Conservation (phyloP, 768 basidiomycete species). For the Leccinum pellstonianum region DNA sequence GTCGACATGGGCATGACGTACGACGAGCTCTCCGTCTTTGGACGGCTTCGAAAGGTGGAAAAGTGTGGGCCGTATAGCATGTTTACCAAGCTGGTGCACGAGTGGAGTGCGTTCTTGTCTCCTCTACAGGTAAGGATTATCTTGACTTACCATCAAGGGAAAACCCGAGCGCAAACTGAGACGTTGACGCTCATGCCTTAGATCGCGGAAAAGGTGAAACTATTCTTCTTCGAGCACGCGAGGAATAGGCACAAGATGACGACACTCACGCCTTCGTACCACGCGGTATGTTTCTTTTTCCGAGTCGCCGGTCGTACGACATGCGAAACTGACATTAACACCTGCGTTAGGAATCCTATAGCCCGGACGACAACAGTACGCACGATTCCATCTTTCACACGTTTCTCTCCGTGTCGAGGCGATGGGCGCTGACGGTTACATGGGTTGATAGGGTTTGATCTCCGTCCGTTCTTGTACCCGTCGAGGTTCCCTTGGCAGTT, state of each 20-base stretch:
- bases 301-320: neutral
- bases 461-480: slow-evolving; percentile 95
- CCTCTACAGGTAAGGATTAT: slow-evolving; percentile 62
- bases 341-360: slow-evolving; percentile 78
- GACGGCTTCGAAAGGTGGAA: slow-evolving; percentile 90
- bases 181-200: neutral
- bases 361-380: slow-evolving; percentile 94
- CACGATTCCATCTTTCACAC: neutral
- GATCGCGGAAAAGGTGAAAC: slow-evolving; percentile 97
- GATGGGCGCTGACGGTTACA: slow-evolving; percentile 3
- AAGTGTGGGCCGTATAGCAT: slow-evolving; percentile 98
- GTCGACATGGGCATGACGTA: slow-evolving; percentile 99
- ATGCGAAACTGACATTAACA: neutral
- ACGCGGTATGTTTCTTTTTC: slow-evolving; percentile 61
- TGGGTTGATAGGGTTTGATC: slow-evolving; percentile 71
- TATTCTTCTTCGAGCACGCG: slow-evolving; percentile 96
- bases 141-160: neutral
- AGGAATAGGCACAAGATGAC: slow-evolving; percentile 99
- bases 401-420: too few relatives aligned
- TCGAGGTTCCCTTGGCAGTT: slow-evolving; percentile 97
- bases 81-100: slow-evolving; percentile 91
- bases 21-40: slow-evolving; percentile 92
- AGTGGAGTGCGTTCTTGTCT: slow-evolving; percentile 87
- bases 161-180: neutral
- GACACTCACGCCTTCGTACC: slow-evolving; percentile 89